Base-by-base conservation (phyloP, 1,284 basidiomycete species). In the Farysia itapuensis region DNA sequence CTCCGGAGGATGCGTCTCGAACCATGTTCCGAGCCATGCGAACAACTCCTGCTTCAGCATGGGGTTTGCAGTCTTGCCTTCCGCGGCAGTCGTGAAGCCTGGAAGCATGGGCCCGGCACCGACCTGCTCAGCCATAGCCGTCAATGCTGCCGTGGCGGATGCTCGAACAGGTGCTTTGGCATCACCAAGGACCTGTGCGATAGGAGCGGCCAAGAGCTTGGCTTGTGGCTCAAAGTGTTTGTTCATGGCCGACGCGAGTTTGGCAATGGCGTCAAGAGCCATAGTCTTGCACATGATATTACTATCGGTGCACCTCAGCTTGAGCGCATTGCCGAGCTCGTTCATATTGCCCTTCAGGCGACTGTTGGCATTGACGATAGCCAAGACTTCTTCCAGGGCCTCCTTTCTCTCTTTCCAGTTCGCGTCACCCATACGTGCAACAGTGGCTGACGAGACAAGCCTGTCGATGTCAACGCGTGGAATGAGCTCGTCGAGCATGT, bases 401-500 rank as follows among this genome's bases (percentile, higher is more conserved):
- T 96, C 95, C 78, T 98, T 99, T 79, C 94, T 88, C 5, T 85
- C 86, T 79, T 98, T 98, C 95, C 95, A 99, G 42, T 76, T 75
- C 0, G 90, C 86, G 66, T 97, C 95, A 64, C 85, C 90, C 79
- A 89, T 89, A 9, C 86, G 82, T 68, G 91, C 89, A 35, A 97
- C 87, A 2, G 85, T 84, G 0, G 90, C 89, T n/a, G 86, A 85
- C 51, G 88, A 86, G 28, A 98, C 80, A 19, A 99, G 79, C 46
- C 84, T 82, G 67, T 98, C 94, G 35, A 98, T 81, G 67, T 98
- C 94, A 22, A 96, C 89, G 21, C 95, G 85, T 15, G 95, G 95
- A 72, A 96, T 92, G 19, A 98, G 81, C 44, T 96, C 91, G 70
- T 97, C 95, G 8, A 72, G 59, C 22, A 60, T 63, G 28, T 67